A percentile compares a stretch with the other conserved stretches of the same genome.
phyloP scores from a whole-genome alignment of 148 eudicot genomes.

The Rhododendron henanense region DNA sequence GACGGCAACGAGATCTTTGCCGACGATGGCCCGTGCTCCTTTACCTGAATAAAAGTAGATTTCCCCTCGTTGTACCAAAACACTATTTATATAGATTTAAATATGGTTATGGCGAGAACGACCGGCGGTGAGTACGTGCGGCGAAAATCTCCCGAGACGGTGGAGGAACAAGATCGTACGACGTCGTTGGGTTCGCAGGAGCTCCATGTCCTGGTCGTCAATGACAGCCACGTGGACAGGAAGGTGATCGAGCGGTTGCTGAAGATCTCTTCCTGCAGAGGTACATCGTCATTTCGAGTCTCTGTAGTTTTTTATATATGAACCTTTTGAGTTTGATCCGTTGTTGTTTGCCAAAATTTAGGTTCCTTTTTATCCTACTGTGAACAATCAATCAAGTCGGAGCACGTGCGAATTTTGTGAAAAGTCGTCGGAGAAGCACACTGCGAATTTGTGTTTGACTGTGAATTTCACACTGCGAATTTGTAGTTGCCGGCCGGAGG shows the following conservation, averaged over 20 bases:
- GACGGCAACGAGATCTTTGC: conserved; percentile 65
- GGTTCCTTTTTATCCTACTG: no score
- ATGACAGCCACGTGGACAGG: conserved; percentile 56
- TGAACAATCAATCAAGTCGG: no score
- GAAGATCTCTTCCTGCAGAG: conserved; percentile 56
- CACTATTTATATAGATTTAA: not conserved
- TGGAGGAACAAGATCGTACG: not conserved
- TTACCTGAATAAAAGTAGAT: not conserved
- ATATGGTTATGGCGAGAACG: not conserved
- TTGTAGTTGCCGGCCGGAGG: no score
- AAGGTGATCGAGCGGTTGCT: conserved; percentile 55
- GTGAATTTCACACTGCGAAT: no score
- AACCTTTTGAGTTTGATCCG: no score
- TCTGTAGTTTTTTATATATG: not conserved
- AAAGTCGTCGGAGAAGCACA: no score
- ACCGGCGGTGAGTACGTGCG: not conserved
- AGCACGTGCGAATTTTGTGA: no score
- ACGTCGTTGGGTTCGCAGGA: conserved; percentile 11
- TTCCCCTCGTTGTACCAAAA: not conserved
- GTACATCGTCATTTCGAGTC: conserved; percentile 8
- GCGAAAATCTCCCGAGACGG: not conserved
- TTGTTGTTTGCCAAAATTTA: no score
- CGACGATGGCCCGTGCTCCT: conserved; percentile 64
- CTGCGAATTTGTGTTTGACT: no score
- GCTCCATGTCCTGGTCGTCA: conserved; percentile 63